phyloP scores from a whole-genome alignment of 176 grass and related monocot species.

The Phragmites australis region DNA sequence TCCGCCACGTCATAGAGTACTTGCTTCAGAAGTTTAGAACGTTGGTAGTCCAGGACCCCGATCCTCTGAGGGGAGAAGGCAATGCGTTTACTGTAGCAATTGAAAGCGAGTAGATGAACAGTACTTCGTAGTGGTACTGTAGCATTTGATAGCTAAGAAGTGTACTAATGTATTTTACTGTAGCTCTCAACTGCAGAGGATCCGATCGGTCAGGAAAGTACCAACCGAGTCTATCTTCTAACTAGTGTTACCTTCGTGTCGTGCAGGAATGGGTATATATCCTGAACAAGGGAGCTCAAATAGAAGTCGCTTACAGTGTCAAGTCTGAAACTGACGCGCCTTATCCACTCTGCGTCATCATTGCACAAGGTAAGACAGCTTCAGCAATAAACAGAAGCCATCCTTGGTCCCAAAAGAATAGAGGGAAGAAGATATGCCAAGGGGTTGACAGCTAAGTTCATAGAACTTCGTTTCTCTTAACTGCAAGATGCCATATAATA shows the following conservation, averaged over 20 bases:
- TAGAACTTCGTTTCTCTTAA: not conserved
- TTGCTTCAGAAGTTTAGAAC: too few species aligned
- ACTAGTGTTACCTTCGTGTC: not conserved
- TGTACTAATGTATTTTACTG: too few species aligned
- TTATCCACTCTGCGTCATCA: slow-evolving; percentile 50
- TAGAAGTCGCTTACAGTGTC: slow-evolving; percentile 52
- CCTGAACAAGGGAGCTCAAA: slow-evolving; percentile 53
- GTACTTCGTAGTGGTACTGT: too few species aligned
- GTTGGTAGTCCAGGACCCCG: too few species aligned
- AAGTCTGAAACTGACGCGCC: slow-evolving; percentile 21
- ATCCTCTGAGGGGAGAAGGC: too few species aligned
- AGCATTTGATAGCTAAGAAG: too few species aligned
- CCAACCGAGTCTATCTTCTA: not conserved
- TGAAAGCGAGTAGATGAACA: too few species aligned
- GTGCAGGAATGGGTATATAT: slow-evolving; percentile 70
- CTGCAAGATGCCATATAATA: not conserved
- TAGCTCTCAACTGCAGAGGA: too few species aligned
- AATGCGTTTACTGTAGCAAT: too few species aligned
- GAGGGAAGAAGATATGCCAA: not conserved
- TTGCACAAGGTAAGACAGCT: slow-evolving; percentile 52
- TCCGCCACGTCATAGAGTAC: too few species aligned
- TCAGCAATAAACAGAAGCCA: not conserved
- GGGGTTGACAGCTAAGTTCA: not conserved
- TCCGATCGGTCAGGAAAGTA: too few species aligned
- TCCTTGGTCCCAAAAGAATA: not conserved